These are phyloP conservation scores for Fonsecaea erecta DNA, from an alignment of 2,329 filamentous ascomycete species.

Conservation along the genomic window DNA sequence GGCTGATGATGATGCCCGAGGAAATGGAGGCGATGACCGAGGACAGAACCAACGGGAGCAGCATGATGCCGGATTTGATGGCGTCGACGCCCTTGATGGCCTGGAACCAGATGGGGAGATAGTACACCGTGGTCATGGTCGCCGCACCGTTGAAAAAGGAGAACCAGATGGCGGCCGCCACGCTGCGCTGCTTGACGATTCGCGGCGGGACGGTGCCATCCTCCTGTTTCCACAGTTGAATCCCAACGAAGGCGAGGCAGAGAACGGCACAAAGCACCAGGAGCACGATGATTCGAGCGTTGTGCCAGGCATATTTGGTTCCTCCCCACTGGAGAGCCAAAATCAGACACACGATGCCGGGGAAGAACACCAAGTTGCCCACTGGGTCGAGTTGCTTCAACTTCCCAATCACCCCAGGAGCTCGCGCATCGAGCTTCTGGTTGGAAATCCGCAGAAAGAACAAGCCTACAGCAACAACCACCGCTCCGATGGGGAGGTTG, in stretches of 20 bases:
- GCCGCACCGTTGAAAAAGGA: conserved; percentile 43
- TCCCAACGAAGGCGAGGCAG: conserved; percentile 50
- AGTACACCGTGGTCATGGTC: conserved; percentile 46
- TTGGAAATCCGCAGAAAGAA: background rate
- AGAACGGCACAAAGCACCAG: conserved; percentile 52
- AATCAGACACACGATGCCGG: conserved; percentile 43
- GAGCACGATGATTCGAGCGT: conserved; percentile 51
- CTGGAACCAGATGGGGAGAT: conserved; percentile 53
- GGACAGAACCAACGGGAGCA: conserved; percentile 28
- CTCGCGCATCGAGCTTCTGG: conserved; percentile 37
- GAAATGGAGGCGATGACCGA: conserved; percentile 25
- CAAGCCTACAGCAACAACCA: conserved; percentile 37
- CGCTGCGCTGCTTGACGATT: conserved; percentile 45
- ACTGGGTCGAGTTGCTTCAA: conserved; percentile 40
- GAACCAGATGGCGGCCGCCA: conserved; percentile 42
- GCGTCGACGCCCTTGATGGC: conserved; percentile 45
- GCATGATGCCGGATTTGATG: conserved; percentile 29
- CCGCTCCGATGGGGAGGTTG: conserved; percentile 43
- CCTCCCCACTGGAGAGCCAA: conserved; percentile 51
- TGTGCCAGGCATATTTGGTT: conserved; percentile 50
- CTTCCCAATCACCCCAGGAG: conserved; percentile 16
- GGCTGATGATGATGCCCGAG: conserved; percentile 21
- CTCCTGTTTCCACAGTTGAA: conserved; percentile 54
- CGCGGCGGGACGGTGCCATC: conserved; percentile 48
- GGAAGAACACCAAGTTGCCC: conserved; percentile 45